phyloP scores from a whole-genome alignment of 805 yeast genomes.

The Monosporozyma yasuniensis region DNA sequence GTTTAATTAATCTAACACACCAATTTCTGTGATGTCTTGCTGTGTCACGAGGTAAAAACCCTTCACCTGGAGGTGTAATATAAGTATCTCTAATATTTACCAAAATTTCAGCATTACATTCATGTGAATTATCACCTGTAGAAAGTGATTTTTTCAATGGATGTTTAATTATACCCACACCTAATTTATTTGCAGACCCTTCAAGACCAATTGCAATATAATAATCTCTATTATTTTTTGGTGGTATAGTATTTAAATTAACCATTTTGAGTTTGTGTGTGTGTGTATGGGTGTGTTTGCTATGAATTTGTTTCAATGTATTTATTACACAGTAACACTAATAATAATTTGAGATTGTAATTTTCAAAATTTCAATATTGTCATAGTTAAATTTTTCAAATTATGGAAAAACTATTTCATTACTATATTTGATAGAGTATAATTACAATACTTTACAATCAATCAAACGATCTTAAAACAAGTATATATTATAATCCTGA shows the following conservation, averaged over 20 bases:
- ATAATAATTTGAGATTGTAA: too few species aligned
- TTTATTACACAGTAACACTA: too few species aligned
- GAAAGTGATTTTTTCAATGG: constrained; percentile 24
- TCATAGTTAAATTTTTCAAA: too few species aligned
- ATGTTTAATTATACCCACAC: constrained; percentile 86
- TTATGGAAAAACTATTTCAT: too few species aligned
- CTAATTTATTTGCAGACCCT: constrained; percentile 95
- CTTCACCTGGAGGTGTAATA: constrained; percentile 96
- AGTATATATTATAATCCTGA: too few species aligned
- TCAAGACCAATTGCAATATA: constrained; percentile 85
- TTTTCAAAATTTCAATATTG: too few species aligned
- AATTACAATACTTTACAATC: too few species aligned
- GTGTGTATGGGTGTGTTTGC: not conserved
- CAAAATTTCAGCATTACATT: constrained; percentile 64
- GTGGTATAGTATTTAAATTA: constrained; percentile 22
- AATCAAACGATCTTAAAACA: too few species aligned
- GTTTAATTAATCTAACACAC: constrained; percentile 71
- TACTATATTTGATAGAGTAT: too few species aligned
- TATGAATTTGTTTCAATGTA: too few species aligned
- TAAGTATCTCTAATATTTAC: constrained; percentile 94
- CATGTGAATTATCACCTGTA: constrained; percentile 43
- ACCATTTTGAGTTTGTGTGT: constrained; percentile 19
- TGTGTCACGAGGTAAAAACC: constrained; percentile 91
- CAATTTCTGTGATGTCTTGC: constrained; percentile 95
- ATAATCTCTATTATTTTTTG: constrained; percentile 28